These are phyloP conservation scores for Batkoa obscura DNA, from an alignment of 371 early-diverging fungal species.

Conservation along the genomic window DNA sequence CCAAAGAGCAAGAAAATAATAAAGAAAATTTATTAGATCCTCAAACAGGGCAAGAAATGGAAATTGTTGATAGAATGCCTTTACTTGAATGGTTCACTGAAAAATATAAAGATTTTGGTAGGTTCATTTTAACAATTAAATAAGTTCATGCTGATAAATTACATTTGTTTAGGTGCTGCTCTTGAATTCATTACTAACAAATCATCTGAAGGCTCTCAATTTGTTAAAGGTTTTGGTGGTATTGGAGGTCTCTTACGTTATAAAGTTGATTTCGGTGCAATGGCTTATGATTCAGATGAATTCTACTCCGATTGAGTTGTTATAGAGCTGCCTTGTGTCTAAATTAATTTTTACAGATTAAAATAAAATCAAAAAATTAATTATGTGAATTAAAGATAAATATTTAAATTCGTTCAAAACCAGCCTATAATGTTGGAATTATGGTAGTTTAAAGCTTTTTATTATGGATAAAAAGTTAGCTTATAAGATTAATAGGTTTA, in stretches of 20 bases:
- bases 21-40: slow-evolving; percentile 38
- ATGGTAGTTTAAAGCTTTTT: too few relatives aligned
- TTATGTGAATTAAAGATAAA: too few relatives aligned
- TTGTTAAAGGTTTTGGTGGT: slow-evolving; percentile 99
- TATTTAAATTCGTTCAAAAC: too few relatives aligned
- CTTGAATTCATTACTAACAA: slow-evolving; percentile 96
- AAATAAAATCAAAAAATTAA: too few relatives aligned
- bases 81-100: slow-evolving; percentile 98
- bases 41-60: slow-evolving; percentile 47
- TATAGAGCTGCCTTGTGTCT: background rate
- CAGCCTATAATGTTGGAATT: too few relatives aligned
- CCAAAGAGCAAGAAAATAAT: slow-evolving; percentile 65
- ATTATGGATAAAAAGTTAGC: too few relatives aligned
- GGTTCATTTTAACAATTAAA: too few relatives aligned
- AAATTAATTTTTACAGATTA: background rate
- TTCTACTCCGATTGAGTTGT: slow-evolving; percentile 11
- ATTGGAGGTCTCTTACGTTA: slow-evolving; percentile 97
- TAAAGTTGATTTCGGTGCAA: slow-evolving; percentile 67
- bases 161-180: slow-evolving; percentile 26
- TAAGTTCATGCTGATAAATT: too few relatives aligned
- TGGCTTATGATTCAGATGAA: slow-evolving; percentile 21
- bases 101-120: slow-evolving; percentile 85
- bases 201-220: slow-evolving; percentile 97
- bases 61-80: slow-evolving; percentile 53
- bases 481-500: too few relatives aligned